Evolutionary conservation across 2,329 filamentous ascomycete genomes (phyloP), one percentile per base, ranked within the genome.

Genomic region (Ophiostoma himal-ulmi): DNA sequence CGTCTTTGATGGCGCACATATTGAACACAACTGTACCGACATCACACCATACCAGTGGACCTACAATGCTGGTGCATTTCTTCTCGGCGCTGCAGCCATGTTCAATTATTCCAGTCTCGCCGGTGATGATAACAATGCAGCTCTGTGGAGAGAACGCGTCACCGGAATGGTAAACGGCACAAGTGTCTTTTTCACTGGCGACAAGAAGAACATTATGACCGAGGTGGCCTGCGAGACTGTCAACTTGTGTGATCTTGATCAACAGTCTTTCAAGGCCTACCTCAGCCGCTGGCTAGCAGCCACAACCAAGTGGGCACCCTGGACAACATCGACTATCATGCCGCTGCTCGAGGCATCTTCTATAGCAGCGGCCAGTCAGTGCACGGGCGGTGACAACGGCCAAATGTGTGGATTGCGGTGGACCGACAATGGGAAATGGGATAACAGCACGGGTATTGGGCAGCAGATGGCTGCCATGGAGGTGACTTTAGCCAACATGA

Each of bases 401-500:
- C 83, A 82, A 36, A 83, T 87, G 81, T 90, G 87, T 74, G 86
- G 88, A 10, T 78, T 87, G 69, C 84, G 84, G 71, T 90, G 88
- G 87, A 83, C 83, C 20, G 62, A 72, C 17, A 67, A 73, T 30
- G 73, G 71, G 6, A 17, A 17, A 10, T 90, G 84, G 78, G 88
- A 91, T 76, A 85, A 86, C 34, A 82, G 81, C 1, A 83, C 82
- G 7, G 89, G 89, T 7, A 84, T 91, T 1, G 89, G 89, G 5
- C 88, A 91, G 77, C 88, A 91, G 78, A 91, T 92, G 89, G 83
- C 86, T 1, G 88, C 86, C 2, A 80, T 91, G 77, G 87, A 91
- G 75, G 82, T 90, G 11, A 84, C 90, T 7, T 82, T 91, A 65
- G 84, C 84, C 52, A 88, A 86, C 74, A 81, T 89, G 77, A 84